A percentile compares a stretch with the other conserved stretches of the same genome.
Evolutionary conservation across 1,284 basidiomycete genomes (phyloP).

Genomic region (Boletus smithii): DNA sequence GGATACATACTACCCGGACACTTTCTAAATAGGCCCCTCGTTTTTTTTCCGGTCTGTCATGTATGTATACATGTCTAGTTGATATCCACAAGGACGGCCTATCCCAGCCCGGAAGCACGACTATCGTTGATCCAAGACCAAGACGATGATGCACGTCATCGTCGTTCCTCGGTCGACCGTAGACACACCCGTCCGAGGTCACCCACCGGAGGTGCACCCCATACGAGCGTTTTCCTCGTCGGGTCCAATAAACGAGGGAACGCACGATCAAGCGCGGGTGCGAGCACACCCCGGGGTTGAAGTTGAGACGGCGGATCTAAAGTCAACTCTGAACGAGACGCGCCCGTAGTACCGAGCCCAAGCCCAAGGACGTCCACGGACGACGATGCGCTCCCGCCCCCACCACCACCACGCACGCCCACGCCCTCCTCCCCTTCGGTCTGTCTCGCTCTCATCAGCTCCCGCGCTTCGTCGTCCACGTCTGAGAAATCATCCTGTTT

Average conservation of each 20-base stretch:
- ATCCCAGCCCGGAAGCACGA: no score
- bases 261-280: slow-evolving; percentile 40
- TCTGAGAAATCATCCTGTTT: slow-evolving; percentile 91
- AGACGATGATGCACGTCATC: no score
- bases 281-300: slow-evolving; percentile 42
- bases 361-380: neutral
- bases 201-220: slow-evolving; percentile 69
- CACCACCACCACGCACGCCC: neutral
- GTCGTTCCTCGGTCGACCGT: slow-evolving; percentile 10
- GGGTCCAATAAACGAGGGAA: slow-evolving; percentile 58
- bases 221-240: slow-evolving; percentile 55
- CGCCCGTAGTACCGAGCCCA: neutral
- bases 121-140: no score
- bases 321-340: neutral
- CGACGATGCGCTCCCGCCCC: no score
- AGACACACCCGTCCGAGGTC: slow-evolving; percentile 42
- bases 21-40: neutral
- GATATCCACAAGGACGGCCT: neutral
- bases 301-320: slow-evolving; percentile 1
- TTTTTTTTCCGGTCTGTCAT: neutral
- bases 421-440: slow-evolving; percentile 8
- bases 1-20: neutral
- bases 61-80: slow-evolving; percentile 5
- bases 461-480: slow-evolving; percentile 71
- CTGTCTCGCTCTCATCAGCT: slow-evolving; percentile 40